Evolutionary conservation across 2,329 filamentous ascomycete species (phyloP).

Genomic region (Onygenales sp.): DNA sequence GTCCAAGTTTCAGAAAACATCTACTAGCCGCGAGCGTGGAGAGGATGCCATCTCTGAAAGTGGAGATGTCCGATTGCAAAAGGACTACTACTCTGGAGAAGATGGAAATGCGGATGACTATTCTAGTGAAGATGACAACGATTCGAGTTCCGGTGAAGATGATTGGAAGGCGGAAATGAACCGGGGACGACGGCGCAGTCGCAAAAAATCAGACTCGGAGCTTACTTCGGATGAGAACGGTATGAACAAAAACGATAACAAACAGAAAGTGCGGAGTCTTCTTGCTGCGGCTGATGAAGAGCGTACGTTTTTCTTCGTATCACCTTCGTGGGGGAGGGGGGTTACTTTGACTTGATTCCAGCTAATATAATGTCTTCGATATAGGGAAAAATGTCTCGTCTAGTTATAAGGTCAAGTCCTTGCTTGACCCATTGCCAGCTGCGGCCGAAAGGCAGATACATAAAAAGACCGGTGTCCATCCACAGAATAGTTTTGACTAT

Average conservation of each 20-base stretch:
- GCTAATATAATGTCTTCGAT: constrained; percentile 5
- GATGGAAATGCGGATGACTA: constrained; percentile 42
- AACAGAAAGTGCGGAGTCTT: constrained; percentile 47
- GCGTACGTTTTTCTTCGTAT: constrained; percentile 44
- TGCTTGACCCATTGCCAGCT: constrained; percentile 50
- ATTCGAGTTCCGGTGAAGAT: constrained; percentile 56
- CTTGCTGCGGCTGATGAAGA: constrained; percentile 71
- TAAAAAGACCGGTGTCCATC: constrained; percentile 54
- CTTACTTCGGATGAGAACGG: constrained; percentile 7
- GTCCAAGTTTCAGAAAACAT: constrained; percentile 50
- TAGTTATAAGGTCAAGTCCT: constrained; percentile 52
- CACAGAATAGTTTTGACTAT: constrained; percentile 74
- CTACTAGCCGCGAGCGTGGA: constrained; percentile 20
- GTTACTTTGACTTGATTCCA: constrained; percentile 6
- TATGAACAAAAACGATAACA: constrained; percentile 20
- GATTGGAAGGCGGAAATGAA: constrained; percentile 34
- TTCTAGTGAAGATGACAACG: constrained; percentile 24
- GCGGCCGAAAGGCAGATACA: constrained; percentile 48
- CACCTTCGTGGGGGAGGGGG: constrained; percentile 6
- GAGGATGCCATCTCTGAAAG: constrained; percentile 35
- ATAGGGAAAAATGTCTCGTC: constrained; percentile 46
- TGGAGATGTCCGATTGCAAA: constrained; percentile 51
- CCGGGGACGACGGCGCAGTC: constrained; percentile 29
- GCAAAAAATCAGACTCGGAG: constrained; percentile 13
- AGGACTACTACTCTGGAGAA: constrained; percentile 62